Percentiles rank a stretch among this genome's conserved stretches.
phyloP scores from a whole-genome alignment of 2,329 filamentous ascomycete species.

The Calonectria honghensis region DNA sequence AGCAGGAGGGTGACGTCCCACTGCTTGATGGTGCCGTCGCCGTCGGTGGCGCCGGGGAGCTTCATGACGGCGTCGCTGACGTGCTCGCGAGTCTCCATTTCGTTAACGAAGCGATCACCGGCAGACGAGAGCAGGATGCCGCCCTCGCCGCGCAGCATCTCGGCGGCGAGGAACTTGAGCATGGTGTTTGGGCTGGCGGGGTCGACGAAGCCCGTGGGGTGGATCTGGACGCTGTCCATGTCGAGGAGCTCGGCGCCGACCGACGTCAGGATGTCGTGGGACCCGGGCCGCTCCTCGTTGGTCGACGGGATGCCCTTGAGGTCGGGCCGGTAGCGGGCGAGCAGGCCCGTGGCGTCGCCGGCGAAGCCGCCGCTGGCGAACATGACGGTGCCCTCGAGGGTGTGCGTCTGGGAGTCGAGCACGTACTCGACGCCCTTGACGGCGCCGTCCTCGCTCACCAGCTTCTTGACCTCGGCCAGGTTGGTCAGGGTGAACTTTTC shows the following conservation, averaged over 20 bases:
- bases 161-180: conserved; percentile 79
- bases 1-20: conserved; percentile 77
- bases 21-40: conserved; percentile 63
- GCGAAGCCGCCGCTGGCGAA: conserved; percentile 79
- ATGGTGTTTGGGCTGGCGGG: conserved; percentile 64
- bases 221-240: conserved; percentile 77
- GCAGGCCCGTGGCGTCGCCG: conserved; percentile 74
- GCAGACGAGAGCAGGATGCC: conserved; percentile 70
- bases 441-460: conserved; percentile 61
- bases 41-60: conserved; percentile 55
- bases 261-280: conserved; percentile 66
- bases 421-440: conserved; percentile 73
- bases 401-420: conserved; percentile 59
- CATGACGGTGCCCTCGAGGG: conserved; percentile 69
- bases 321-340: conserved; percentile 75
- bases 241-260: conserved; percentile 67
- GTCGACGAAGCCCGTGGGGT: conserved; percentile 79
- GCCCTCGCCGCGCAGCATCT: conserved; percentile 78
- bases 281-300: conserved; percentile 75
- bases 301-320: conserved; percentile 77
- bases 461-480: conserved; percentile 70
- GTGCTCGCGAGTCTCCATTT: conserved; percentile 75
- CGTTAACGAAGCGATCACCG: conserved; percentile 76
- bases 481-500: conserved; percentile 72
- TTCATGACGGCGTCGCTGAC: conserved; percentile 73